Percentiles rank a stretch among this genome's conserved stretches.
These are phyloP conservation scores for Arbutus unedo DNA, from an alignment of 148 eudicot species.

Conservation along the genomic window DNA sequence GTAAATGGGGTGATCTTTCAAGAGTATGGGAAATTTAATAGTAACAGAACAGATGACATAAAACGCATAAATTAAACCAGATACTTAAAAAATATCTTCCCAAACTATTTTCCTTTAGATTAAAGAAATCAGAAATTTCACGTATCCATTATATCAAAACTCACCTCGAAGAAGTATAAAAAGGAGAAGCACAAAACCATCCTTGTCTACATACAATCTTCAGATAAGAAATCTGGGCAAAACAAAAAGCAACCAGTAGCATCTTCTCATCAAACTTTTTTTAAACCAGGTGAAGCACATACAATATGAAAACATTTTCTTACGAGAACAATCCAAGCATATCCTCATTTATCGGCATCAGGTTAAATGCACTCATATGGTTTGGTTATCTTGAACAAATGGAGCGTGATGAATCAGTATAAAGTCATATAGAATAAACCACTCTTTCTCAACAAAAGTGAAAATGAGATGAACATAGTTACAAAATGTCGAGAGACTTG, in stretches of 20 bases:
- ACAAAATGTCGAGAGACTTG: no score
- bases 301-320: neutral
- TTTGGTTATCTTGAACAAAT: neutral
- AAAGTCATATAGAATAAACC: neutral
- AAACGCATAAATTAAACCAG: neutral
- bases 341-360: neutral
- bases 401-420: neutral
- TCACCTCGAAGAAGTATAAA: conserved; percentile 70
- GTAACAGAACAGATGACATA: neutral
- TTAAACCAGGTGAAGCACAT: neutral
- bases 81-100: neutral
- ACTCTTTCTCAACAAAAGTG: neutral
- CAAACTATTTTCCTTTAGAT: neutral
- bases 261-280: neutral
- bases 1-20: neutral
- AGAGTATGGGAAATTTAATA: no score
- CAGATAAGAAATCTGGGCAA: conserved; percentile 63
- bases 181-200: conserved; percentile 72
- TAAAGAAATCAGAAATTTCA: neutral
- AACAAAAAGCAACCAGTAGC: conserved; percentile 5
- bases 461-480: neutral
- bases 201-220: conserved; percentile 86
- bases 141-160: conserved; percentile 18
- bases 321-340: neutral
- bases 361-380: neutral